Base-by-base conservation (phyloP, 306 rosid genomes). In the Pterocarpus santalinus region DNA sequence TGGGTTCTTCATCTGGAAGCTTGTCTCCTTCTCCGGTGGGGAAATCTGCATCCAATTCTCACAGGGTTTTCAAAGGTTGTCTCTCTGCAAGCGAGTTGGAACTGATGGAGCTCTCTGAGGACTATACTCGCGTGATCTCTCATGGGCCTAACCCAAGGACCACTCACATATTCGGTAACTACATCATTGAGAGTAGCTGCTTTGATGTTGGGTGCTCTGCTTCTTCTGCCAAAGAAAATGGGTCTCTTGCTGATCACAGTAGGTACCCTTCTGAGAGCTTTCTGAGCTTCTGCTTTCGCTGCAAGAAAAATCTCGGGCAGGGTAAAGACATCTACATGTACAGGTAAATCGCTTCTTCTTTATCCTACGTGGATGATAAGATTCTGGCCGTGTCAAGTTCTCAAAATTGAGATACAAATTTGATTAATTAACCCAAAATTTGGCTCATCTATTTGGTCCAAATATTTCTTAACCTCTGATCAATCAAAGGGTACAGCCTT, bases 241-340 rank as follows among this genome's bases (percentile, higher is more conserved):
- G 47, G 4, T 44, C 1, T 64, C 78, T 73, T 77, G 28, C 22
- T 61, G 82, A 76, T 66, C 88, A 52, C 34, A 66, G 77, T 4
- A 51, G 73, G 52, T 86, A 58, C 56, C 85, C 85, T 8, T 82
- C 87, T 6, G 84, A 86, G 55, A 87, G 69, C 77, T 95, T 95
- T 67, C 96, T 95, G 71, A 93, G 93, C 78, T 75, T 58, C 58
- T 95, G 99, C 68, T 87, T 81, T 85, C 71, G 83, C 78, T 95
- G 98, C 91, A 90, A 93, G 80, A 93, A 84, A 87, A 82, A 82
- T 76, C 90, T 95, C 28, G 92, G 73, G 3, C 92, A 87, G 72
- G 99, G 94, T 28, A 82, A 87, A 41, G 99, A 95, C 85, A 95
- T 93, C 76, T 95, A 86, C 94, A 95, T 95, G 90, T 95, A 93